Base-by-base conservation (phyloP, 352 stramenopile genomes). In the Achlya hypogyna region DNA sequence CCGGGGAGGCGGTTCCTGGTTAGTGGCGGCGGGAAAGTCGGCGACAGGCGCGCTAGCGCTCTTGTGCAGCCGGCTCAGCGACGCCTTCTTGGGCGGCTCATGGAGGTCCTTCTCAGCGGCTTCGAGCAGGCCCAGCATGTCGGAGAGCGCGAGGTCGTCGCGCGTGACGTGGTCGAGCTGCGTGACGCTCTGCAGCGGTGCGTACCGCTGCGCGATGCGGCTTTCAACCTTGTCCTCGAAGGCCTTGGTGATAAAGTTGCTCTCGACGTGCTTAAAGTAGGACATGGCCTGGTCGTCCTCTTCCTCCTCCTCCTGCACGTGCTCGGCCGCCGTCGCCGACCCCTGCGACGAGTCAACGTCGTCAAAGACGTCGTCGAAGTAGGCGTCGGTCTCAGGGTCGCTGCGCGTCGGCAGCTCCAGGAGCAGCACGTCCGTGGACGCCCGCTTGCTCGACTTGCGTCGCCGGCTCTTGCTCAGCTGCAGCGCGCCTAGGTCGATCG, bases 221-320 rank as follows among this genome's bases (percentile, higher is more conserved):
- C 8, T 45, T 35, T 67, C 38, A 4, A 67, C 60, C 18, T 67
- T 67, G n/a, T 67, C 60, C 20, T 52, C 38, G 35, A 67, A 67
- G 6, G 25, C 47, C 42, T 67, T 67, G 1, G 60, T 67, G 38
- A 67, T 52, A n/a, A 49, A n/a, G 4, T 49, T 43, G 10, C 42
- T 25, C 35, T 67, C 28, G 32, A 67, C 28, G 20, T 54, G 28
- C 28, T 67, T 49, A 47, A 67, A 67, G 32, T 59, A 67, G n/a
- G 60, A 67, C 2, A 58, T 25, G 27, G 4, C 10, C 18, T 32
- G 42, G 40, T n/a, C 42, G 27, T 42, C 47, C 14, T 54, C 60
- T 22, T 59, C 60, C 49, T 56, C 49, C 12, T 56, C 31, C 12
- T 38, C 49, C 25, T 56, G 49, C 25, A 16, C 18, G 22, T 20